Percentiles rank a stretch among this genome's conserved stretches.
These are phyloP conservation scores for Kockiozyma suomiensis DNA, from an alignment of 805 yeast species.

Conservation along the genomic window DNA sequence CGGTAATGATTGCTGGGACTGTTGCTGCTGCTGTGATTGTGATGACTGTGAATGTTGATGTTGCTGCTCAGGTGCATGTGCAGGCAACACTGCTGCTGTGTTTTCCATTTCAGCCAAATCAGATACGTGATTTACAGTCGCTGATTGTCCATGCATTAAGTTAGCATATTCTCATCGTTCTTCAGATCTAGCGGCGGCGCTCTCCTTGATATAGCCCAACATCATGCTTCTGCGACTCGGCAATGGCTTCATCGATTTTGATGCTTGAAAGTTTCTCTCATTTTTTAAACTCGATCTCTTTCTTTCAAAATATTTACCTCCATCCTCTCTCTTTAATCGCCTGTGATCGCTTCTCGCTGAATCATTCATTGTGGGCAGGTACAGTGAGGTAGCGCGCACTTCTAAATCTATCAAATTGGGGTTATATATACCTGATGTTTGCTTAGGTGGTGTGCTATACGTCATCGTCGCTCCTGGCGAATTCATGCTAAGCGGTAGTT, in stretches of 20 bases:
- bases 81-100: not conserved
- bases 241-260: no score
- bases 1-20: not conserved
- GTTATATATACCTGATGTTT: slow-evolving; percentile 24
- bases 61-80: not conserved
- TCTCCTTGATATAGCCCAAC: not conserved
- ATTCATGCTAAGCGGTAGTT: slow-evolving; percentile 9
- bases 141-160: slow-evolving; percentile 1
- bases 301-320: no score
- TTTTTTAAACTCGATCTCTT: no score
- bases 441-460: slow-evolving; percentile 28
- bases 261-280: no score
- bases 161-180: not conserved
- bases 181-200: not conserved
- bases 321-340: no score
- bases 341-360: no score
- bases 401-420: not conserved
- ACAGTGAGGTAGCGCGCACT: slow-evolving; percentile 11
- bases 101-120: not conserved
- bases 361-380: no score
- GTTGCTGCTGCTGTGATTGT: not conserved
- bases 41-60: not conserved
- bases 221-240: slow-evolving; percentile 8
- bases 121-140: not conserved
- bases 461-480: slow-evolving; percentile 13